Conservation (phyloP, 2,329 filamentous ascomycete genomes). For the Microdochium paspali region DNA sequence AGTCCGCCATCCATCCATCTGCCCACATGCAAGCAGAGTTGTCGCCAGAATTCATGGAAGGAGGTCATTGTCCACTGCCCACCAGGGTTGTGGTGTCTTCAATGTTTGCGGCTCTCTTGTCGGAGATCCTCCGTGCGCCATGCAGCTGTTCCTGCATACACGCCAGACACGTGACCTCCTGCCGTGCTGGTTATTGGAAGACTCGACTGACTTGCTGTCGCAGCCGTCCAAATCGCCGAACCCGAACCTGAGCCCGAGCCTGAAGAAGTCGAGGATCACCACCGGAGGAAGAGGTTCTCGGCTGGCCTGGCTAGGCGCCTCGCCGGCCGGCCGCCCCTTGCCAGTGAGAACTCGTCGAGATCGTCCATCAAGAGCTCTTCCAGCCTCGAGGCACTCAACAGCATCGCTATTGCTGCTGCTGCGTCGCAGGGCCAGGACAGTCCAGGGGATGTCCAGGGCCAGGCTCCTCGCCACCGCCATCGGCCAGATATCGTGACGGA, state of each 20-base stretch:
- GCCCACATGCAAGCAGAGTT: too few relatives aligned
- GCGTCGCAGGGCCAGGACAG: conserved; percentile 9
- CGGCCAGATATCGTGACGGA: conserved; percentile 30
- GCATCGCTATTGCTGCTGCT: conserved; percentile 13
- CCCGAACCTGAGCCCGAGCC: conserved; percentile 24
- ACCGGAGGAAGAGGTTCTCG: conserved; percentile 29
- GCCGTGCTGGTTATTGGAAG: too few relatives aligned
- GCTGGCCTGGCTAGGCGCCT: conserved; percentile 32
- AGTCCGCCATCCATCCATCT: conserved; percentile 17
- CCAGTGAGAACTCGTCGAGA: conserved; percentile 29
- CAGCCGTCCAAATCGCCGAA: conserved; percentile 51
- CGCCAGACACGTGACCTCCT: too few relatives aligned
- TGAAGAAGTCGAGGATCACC: conserved; percentile 1
- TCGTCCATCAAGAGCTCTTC: conserved; percentile 24
- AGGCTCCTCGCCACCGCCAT: conserved; percentile 22
- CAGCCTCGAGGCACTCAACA: conserved; percentile 22
- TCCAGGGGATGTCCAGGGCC: conserved; percentile 14
- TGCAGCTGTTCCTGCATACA: too few relatives aligned
- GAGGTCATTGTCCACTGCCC: too few relatives aligned
- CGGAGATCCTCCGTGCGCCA: too few relatives aligned
- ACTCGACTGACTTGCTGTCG: conserved; percentile 8
- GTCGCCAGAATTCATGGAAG: conserved; percentile 1
- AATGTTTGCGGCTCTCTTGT: too few relatives aligned
- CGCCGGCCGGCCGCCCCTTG: conserved; percentile 28
- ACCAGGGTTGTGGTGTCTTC: too few relatives aligned